Evolutionary conservation across 2,329 filamentous ascomycete species (phyloP).

Genomic region (Elsinoe ampelina): DNA sequence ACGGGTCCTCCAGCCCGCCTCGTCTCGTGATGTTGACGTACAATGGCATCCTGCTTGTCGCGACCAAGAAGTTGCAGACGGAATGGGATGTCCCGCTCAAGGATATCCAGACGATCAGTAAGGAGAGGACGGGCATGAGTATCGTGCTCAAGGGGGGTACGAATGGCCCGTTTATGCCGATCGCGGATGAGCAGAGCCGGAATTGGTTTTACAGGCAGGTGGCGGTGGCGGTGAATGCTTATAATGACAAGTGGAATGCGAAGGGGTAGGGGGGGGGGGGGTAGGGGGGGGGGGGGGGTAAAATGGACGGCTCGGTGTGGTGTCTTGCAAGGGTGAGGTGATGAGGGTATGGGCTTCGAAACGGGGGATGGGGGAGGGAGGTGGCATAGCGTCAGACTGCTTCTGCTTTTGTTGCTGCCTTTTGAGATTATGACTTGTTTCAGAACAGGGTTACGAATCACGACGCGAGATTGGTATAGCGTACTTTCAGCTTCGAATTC

Average conservation of each 20-base stretch:
- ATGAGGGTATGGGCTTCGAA: too few relatives aligned
- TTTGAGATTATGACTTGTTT: too few relatives aligned
- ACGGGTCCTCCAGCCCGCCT: constrained; percentile 17
- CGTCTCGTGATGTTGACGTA: constrained; percentile 62
- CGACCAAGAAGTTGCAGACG: constrained; percentile 71
- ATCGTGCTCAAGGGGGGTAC: constrained; percentile 80
- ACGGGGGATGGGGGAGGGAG: neutral
- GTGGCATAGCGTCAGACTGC: neutral
- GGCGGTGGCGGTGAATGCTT: constrained; percentile 57
- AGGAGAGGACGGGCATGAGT: constrained; percentile 89
- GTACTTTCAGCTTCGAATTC: too few relatives aligned
- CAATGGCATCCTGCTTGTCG: constrained; percentile 75
- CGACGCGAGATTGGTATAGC: neutral
- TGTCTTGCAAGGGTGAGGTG: too few relatives aligned
- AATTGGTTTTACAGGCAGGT: constrained; percentile 61
- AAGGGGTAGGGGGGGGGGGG: constrained; percentile 34
- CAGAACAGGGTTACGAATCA: neutral
- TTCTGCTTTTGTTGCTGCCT: too few relatives aligned
- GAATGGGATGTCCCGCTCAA: constrained; percentile 97
- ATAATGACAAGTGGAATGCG: constrained; percentile 57
- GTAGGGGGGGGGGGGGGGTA: neutral
- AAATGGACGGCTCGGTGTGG: neutral
- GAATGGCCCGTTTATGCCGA: constrained; percentile 89
- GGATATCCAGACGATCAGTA: constrained; percentile 92
- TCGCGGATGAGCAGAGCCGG: constrained; percentile 70